Evolutionary conservation across 192 early-diverging fungal species (phyloP).

Genomic region (Linnemannia zychae): DNA sequence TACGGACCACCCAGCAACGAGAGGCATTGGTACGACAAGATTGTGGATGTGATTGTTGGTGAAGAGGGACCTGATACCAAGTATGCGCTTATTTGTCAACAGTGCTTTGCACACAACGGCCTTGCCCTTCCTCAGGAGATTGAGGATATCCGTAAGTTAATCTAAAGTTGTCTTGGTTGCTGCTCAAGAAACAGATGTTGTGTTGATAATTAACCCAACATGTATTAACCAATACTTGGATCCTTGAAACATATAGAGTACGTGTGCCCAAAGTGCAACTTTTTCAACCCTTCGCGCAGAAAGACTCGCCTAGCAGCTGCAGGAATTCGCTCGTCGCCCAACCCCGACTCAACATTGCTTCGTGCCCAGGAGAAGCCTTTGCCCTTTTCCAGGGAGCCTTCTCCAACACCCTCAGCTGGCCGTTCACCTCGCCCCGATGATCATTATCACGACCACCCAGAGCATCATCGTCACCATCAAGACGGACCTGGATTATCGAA

Average conservation of each 20-base stretch:
- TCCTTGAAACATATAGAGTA: constrained; percentile 56
- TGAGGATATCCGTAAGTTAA: constrained; percentile 72
- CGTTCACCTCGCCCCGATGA: constrained; percentile 20
- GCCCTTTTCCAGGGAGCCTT: constrained; percentile 46
- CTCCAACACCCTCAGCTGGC: constrained; percentile 25
- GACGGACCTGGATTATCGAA: constrained; percentile 20
- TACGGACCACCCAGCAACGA: constrained; percentile 15
- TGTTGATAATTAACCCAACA: not conserved
- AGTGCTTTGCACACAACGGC: constrained; percentile 95
- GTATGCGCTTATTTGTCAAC: constrained; percentile 94
- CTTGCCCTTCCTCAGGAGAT: constrained; percentile 87
- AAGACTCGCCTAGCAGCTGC: constrained; percentile 13
- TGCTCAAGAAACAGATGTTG: not conserved
- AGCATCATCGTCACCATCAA: constrained; percentile 3
- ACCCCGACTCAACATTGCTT: constrained; percentile 36
- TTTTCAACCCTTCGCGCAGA: constrained; percentile 67
- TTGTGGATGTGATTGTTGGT: constrained; percentile 93
- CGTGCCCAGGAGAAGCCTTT: constrained; percentile 35
- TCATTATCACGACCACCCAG: not conserved
- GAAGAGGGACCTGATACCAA: constrained; percentile 90
- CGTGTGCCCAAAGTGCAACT: constrained; percentile 68
- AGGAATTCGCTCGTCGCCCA: constrained; percentile 11
- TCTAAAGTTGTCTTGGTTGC: not conserved
- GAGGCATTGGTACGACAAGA: constrained; percentile 88
- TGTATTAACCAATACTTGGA: not conserved